Base-by-base conservation (phyloP, 345 rosid species). In the Salix purpurea region DNA sequence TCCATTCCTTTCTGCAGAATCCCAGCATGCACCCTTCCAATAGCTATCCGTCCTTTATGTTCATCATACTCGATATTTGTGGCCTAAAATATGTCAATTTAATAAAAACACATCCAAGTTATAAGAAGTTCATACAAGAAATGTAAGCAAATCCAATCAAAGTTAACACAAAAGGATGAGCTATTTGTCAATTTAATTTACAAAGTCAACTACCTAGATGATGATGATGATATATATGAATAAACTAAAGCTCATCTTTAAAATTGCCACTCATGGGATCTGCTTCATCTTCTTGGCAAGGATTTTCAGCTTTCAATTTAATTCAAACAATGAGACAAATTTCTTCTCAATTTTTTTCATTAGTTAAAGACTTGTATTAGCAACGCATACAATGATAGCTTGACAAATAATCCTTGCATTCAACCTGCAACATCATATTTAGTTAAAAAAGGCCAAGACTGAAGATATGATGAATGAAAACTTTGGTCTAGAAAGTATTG, bases 1-100 rank as follows among this genome's bases (percentile, higher is more conserved):
- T 96, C 99, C 91, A 88, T 90, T 85, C 97, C 99, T 85, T 81
- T 93, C 77, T 52, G 87, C 81, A 96, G 81, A 75, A 79, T 80
- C 74, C 99, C 98, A 52, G 98, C 97, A 83, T 93, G 99, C 87
- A 96, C 83, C 78, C 98, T 90, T 37, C 98, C 99, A 77, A 96
- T 96, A 74, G 94, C 99, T 83, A 96, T 90, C 21, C 99, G 91
- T 76, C 99, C 97, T 89, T 95, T 95, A 84, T 95, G 99, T 76
- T 93, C 98, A 78, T 93, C 99, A 82, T 90, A 96, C 77, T 96
- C 99, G 12, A 95, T 79, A 83, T 90, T 95, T 86, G 99, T 95
- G 32, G 83, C 97, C 99, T 93, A 77, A 74, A 68, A 79, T 19
- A 76, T 52, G 71, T 46, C 34, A 67, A 70, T 6, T 24, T 19